Percentiles rank a stretch among this genome's conserved stretches.
These are phyloP conservation scores for Stephanodiscus triporus DNA, from an alignment of 108 stramenopile genomes.

Conservation along the genomic window DNA sequence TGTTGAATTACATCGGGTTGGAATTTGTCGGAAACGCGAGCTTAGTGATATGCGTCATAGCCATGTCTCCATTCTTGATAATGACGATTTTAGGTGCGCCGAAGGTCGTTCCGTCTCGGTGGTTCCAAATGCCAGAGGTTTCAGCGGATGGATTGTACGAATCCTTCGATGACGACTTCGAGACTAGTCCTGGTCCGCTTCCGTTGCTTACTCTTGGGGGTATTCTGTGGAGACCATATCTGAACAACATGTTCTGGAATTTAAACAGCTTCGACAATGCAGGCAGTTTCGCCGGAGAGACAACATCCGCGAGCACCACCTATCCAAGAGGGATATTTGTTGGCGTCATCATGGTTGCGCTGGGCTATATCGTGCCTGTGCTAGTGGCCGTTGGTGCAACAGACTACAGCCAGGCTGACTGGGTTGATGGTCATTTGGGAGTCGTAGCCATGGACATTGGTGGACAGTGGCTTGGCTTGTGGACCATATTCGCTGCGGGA, in stretches of 20 bases:
- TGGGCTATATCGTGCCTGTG: slow-evolving; percentile 83
- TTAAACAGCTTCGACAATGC: slow-evolving; percentile 91
- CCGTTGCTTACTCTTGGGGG: slow-evolving; percentile 60
- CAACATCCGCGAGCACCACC: slow-evolving; percentile 69
- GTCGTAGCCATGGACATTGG: slow-evolving; percentile 74
- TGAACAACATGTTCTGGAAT: slow-evolving; percentile 98
- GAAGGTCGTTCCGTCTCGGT: slow-evolving; percentile 77
- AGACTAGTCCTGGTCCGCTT: slow-evolving; percentile 44
- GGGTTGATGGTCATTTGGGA: slow-evolving; percentile 90
- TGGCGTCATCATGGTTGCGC: slow-evolving; percentile 63
- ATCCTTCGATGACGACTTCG: slow-evolving; percentile 55
- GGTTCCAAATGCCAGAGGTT: slow-evolving; percentile 74
- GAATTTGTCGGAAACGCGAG: slow-evolving; percentile 87
- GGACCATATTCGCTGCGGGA: slow-evolving; percentile 92
- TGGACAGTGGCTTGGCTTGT: slow-evolving; percentile 91
- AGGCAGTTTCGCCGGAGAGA: slow-evolving; percentile 87
- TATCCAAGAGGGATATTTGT: slow-evolving; percentile 84
- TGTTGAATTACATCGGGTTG: slow-evolving; percentile 89
- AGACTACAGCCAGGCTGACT: slow-evolving; percentile 62
- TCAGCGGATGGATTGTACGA: slow-evolving; percentile 18
- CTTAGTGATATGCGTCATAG: slow-evolving; percentile 74
- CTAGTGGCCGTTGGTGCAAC: slow-evolving; percentile 75
- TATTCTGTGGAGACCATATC: slow-evolving; percentile 85
- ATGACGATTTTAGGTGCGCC: slow-evolving; percentile 70
- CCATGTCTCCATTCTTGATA: slow-evolving; percentile 42